phyloP scores from a whole-genome alignment of 176 grass and related monocot species.

The Oryza glumipatula region DNA sequence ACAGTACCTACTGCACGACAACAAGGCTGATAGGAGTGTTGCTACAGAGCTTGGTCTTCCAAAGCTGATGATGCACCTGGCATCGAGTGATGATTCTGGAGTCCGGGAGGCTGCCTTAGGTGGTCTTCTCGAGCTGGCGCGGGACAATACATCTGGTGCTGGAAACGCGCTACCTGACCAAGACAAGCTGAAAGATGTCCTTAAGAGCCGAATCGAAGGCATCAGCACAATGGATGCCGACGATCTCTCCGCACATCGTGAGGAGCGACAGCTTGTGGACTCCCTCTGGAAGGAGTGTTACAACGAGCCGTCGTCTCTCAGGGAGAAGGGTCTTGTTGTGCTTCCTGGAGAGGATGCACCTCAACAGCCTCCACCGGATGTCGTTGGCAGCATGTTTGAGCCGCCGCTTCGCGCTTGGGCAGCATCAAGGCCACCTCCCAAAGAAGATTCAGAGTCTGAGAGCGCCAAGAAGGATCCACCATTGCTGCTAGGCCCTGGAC shows the following conservation, averaged over 20 bases:
- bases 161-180: slow-evolving; percentile 45
- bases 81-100: slow-evolving; percentile 65
- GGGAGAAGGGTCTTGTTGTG: slow-evolving; percentile 80
- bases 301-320: slow-evolving; percentile 62
- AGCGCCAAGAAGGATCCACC: slow-evolving; percentile 61
- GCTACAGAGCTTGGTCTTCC: slow-evolving; percentile 70
- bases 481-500: slow-evolving; percentile 64
- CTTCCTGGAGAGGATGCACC: slow-evolving; percentile 74
- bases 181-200: slow-evolving; percentile 65
- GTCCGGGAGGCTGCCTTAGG: slow-evolving; percentile 71
- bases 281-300: slow-evolving; percentile 87
- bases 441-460: slow-evolving; percentile 15
- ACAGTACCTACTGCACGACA: slow-evolving; percentile 56
- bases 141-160: slow-evolving; percentile 32
- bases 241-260: slow-evolving; percentile 63
- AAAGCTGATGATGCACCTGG: slow-evolving; percentile 62
- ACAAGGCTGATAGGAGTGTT: slow-evolving; percentile 53
- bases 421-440: slow-evolving; percentile 32
- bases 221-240: slow-evolving; percentile 62
- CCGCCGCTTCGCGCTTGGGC: slow-evolving; percentile 61
- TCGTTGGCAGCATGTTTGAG: slow-evolving; percentile 71
- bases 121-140: slow-evolving; percentile 69
- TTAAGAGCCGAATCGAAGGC: slow-evolving; percentile 71
- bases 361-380: slow-evolving; percentile 58
- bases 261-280: slow-evolving; percentile 92